Base-by-base conservation (phyloP, 179 eudicot genomes). In the Silene coronaria region DNA sequence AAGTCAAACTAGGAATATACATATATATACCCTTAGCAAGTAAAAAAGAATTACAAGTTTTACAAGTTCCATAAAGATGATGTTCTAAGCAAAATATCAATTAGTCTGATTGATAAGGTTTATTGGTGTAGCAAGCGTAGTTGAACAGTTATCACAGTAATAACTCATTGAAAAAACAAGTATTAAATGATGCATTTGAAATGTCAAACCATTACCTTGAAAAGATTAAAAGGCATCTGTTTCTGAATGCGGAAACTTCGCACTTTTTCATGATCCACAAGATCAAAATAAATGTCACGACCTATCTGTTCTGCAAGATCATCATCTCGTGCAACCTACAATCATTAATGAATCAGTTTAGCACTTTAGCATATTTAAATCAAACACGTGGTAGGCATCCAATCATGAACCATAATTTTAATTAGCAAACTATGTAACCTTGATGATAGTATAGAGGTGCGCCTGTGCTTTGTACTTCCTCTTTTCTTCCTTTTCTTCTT, bases 181-280 rank as follows among this genome's bases (percentile, higher is more conserved):
- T 12, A 4, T 30, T 65, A 30, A 30, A 30, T 34, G 26, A 34
- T 17, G 38, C 46, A n/a, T 19, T 65, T 30, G 23, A 34, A 4
- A 17, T 66, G 48, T 22, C 57, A 42, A 42, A 14, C 13, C 13
- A 58, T 46, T 85, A 92, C 97, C 97, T 92, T 92, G 84, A 92
- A 92, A 75, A 66, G 72, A 75, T 67, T 84, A 57, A 92, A 92
- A 36, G 87, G 80, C 79, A 75, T 75, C 77, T 91, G 94, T 70
- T 91, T 92, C 86, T 87, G 97, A 59, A 92, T 83, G 66, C 97
- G 96, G 62, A 92, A 92, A 74, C 87, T 80, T 27, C 80, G 88
- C 62, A 89, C 97, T 87, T 88, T 91, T 71, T 91, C 97, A 84
- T 92, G 96, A 80, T 92, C 96, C 17, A 92, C 97, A 75, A 92